Evolutionary conservation across 768 basidiomycete species (phyloP).

Genomic region (Boletus reticuloceps): DNA sequence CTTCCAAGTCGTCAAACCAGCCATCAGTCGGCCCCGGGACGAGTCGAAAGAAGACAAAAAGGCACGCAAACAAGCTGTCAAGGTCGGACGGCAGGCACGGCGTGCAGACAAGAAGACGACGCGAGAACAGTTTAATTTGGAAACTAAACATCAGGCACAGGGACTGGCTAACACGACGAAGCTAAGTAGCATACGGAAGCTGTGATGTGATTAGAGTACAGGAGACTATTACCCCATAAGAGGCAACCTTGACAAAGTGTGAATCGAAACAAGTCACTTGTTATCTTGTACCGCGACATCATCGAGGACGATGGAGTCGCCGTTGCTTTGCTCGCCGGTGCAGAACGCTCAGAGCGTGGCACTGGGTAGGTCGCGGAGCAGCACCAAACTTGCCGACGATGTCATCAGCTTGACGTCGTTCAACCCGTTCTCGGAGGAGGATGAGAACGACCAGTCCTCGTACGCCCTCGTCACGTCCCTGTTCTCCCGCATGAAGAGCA

Average conservation of each 20-base stretch:
- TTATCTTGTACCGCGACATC: conserved; percentile 1
- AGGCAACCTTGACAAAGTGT: not conserved
- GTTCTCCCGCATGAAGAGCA: conserved; percentile 78
- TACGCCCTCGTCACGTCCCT: conserved; percentile 81
- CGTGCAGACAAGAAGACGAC: conserved; percentile 65
- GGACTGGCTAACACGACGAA: conserved; percentile 44
- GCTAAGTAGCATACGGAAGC: conserved; percentile 16
- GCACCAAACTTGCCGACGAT: conserved; percentile 56
- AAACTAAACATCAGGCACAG: conserved; percentile 59
- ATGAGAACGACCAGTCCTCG: conserved; percentile 85
- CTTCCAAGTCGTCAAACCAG: conserved; percentile 33
- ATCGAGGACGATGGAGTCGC: conserved; percentile 34
- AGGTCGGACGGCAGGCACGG: conserved; percentile 60
- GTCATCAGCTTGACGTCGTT: conserved; percentile 77
- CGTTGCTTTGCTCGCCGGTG: conserved; percentile 27
- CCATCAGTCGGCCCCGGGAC: conserved; percentile 65
- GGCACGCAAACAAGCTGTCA: conserved; percentile 67
- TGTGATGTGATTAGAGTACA: conserved; percentile 11
- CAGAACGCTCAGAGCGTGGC: conserved; percentile 36
- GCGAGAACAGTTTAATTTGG: conserved; percentile 61
- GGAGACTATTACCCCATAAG: conserved; percentile 9
- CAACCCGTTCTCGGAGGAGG: conserved; percentile 92
- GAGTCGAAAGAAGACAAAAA: conserved; percentile 78
- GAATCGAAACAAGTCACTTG: conserved; percentile 7
- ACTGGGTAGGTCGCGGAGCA: conserved; percentile 61